Base-by-base conservation (phyloP, 257 asterid genomes). In the Dorcoceras hygrometricum region DNA sequence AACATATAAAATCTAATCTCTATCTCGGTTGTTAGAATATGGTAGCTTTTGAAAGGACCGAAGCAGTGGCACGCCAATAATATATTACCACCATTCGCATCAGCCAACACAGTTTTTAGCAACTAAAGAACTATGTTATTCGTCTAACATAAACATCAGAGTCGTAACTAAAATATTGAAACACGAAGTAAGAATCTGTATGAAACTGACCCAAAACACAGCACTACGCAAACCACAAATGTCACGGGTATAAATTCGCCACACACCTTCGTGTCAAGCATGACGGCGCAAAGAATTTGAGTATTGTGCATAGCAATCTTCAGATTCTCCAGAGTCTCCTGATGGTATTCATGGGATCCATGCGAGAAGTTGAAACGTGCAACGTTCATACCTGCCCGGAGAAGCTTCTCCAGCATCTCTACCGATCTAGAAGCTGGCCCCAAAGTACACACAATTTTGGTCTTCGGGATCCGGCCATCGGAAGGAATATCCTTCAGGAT, bases 281-380 rank as follows among this genome's bases (percentile, higher is more conserved):
- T 89, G 73, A 87, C 89, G 31, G 95, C 95, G 64, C 90, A 85
- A 24, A 89, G 90, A 72, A 76, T 87, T 67, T 71, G 74, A 62
- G 95, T 85, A 64, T 85, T 89, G 16, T 82, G 88, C 93, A 85
- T 87, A 14, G 95, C 96, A 67, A 63, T 71, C 70, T 58, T 80
- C 78, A 89, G 92, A 61, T 82, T 87, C 73, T 89, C 32, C 2
- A 89, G 78, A 39, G 91, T 87, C 59, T 82, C 89, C 79, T 89
- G 96, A 67, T 89, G 96, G 71, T 89, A 89, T 43, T 87, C 93
- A 25, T 89, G 96, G 27, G 91, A 74, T n/a, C 96, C 96, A 12
- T 89, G 96, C 8, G 96, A 89, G 77, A 89, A 89, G 73, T 89
- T 89, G 82, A 89, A 89, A 59, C 96, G 57, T 20, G 96, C 95